Evolutionary conservation across 1,139 yeast genomes (phyloP).

Genomic region (Schizosaccharomyces versatilis): DNA sequence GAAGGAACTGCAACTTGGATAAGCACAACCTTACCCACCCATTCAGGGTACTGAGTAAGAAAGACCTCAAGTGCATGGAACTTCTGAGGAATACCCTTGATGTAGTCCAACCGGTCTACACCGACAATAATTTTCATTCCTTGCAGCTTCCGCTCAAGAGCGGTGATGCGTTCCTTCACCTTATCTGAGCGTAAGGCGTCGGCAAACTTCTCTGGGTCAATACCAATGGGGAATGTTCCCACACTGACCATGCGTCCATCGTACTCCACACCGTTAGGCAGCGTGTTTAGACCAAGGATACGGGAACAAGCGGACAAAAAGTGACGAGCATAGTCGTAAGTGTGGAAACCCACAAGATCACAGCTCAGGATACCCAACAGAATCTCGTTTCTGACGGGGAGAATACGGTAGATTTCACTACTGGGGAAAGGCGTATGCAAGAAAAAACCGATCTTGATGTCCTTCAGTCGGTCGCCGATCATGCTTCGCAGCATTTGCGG

Average conservation of each 20-base stretch:
- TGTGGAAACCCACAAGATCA: constrained; percentile 90
- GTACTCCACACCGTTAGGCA: constrained; percentile 78
- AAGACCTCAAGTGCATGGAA: constrained; percentile 87
- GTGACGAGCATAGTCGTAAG: constrained; percentile 98
- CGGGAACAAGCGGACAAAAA: constrained; percentile 80
- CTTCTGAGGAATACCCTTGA: constrained; percentile 93
- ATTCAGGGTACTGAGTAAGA: constrained; percentile 79
- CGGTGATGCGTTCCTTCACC: constrained; percentile 44
- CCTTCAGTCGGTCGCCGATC: constrained; percentile 26
- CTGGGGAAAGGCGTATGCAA: constrained; percentile 97
- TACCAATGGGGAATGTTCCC: constrained; percentile 96
- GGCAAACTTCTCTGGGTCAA: constrained; percentile 76
- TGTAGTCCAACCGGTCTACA: constrained; percentile 83
- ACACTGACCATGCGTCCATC: constrained; percentile 58
- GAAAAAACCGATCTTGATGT: constrained; percentile 73
- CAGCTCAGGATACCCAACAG: constrained; percentile 79
- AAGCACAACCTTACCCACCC: constrained; percentile 33
- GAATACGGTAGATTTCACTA: constrained; percentile 77
- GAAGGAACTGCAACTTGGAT: constrained; percentile 97
- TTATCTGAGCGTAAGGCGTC: constrained; percentile 39
- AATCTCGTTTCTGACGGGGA: constrained; percentile 88
- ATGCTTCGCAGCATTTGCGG: constrained; percentile 72
- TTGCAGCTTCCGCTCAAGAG: constrained; percentile 39
- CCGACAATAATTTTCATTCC: constrained; percentile 78
- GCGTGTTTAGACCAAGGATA: constrained; percentile 56